Base-by-base conservation (phyloP, 2,329 filamentous ascomycete species). In the Bisporella sp. region DNA sequence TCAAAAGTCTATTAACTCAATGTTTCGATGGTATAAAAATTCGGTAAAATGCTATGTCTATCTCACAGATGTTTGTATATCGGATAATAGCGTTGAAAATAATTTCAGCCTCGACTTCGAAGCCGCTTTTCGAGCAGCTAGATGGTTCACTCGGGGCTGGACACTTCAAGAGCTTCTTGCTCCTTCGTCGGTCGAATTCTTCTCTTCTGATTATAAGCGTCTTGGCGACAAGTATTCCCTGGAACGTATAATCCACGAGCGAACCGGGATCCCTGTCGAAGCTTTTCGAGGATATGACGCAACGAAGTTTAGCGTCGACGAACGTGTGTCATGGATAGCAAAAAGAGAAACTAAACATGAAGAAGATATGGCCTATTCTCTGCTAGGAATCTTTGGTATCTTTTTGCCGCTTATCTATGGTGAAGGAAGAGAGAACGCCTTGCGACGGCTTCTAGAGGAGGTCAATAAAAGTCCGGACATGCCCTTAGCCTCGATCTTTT, bases 351-450 rank as follows among this genome's bases (percentile, higher is more conserved):
- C 70, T 0, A 66, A 61, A 0, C 54, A 66, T 5, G 13, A 49
- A 0, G 72, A 75, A 47, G 72, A 74, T 44, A 62, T 64, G 28
- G 70, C 71, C 0, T 75, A 75, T 41, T 71, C 64, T 12, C 56
- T 75, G 0, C 51, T 75, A 5, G 72, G 72, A 0, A 62, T 75
- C 0, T 74, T 74, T 33, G 61, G 61, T 2, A 62, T 75, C 31
- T 67, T 69, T 31, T 72, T 75, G 66, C 66, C 71, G 0, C 54
- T 73, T 2, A 2, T 39, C 13, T 39, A 39, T 39, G 35, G 35
- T 13, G 35, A 39, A 39, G 35, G 35, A 3, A 39, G 12, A 0
- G 13, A 50, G 13, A 61, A 59, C 0, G 64, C 69, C 0, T 70
- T 69, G n/a, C 28, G 44, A 0, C 57, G 69, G 5, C 54, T 72